A percentile compares a stretch with the other conserved stretches of the same genome.
Evolutionary conservation across 148 eudicot species (phyloP).

Genomic region (Dianthus caryophyllus): DNA sequence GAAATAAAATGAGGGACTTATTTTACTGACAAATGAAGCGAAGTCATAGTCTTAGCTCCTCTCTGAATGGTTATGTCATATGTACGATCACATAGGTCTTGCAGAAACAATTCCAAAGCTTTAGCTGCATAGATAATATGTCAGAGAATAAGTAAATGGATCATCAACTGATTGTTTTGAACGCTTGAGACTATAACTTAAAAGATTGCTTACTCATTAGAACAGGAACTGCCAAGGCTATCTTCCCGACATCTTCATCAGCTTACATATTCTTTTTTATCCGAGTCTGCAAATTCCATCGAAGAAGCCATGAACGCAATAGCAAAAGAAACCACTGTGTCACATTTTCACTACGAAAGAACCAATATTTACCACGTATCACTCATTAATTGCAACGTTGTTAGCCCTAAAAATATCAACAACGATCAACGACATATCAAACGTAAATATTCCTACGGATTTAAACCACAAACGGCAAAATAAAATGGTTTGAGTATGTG

Average conservation of each 20-base stretch:
- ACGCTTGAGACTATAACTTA: too few species aligned
- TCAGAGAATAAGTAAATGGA: constrained; percentile 35
- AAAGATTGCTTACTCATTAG: too few species aligned
- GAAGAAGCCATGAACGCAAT: not conserved
- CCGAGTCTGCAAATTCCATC: constrained; percentile 57
- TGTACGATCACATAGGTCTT: constrained; percentile 96
- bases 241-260: constrained; percentile 97
- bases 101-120: constrained; percentile 91
- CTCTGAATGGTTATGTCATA: constrained; percentile 90
- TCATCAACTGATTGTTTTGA: too few species aligned
- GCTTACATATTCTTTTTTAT: constrained; percentile 98
- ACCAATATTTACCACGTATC: too few species aligned
- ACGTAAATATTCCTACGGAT: too few species aligned
- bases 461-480: too few species aligned
- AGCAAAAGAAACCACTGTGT: not conserved
- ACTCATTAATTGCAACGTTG: not conserved
- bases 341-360: too few species aligned
- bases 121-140: constrained; percentile 58
- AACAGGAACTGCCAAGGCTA: too few species aligned
- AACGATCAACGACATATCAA: not conserved
- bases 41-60: constrained; percentile 88
- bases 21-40: constrained; percentile 81
- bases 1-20: not conserved
- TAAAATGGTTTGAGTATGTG: too few species aligned
- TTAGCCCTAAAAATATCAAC: not conserved